Evolutionary conservation across 2,329 filamentous ascomycete species (phyloP).

Genomic region (Colletotrichum camelliae): DNA sequence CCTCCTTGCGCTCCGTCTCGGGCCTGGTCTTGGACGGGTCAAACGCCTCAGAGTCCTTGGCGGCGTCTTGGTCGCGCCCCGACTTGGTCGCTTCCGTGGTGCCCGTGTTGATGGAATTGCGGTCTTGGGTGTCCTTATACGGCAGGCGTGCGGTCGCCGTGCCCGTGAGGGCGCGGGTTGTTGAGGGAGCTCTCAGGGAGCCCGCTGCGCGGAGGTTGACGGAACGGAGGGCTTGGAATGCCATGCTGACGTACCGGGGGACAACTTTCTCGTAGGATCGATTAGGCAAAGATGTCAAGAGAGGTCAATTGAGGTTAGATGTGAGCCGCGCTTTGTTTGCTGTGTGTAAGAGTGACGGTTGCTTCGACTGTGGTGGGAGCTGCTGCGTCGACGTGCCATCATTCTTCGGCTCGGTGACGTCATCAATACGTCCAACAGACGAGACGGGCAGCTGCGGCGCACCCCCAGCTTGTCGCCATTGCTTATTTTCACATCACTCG

Average conservation of each 20-base stretch:
- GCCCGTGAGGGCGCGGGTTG: conserved; percentile 37
- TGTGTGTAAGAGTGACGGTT: neutral
- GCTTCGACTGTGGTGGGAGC: neutral
- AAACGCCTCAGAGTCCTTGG: conserved; percentile 67
- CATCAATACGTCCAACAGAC: conserved; percentile 7
- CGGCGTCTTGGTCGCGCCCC: conserved; percentile 65
- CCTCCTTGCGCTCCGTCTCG: conserved; percentile 57
- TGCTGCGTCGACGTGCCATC: neutral
- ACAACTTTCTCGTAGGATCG: neutral
- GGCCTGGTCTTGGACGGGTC: conserved; percentile 72
- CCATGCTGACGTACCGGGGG: conserved; percentile 2
- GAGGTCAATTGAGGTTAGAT: neutral
- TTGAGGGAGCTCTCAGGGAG: neutral
- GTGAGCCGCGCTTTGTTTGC: neutral
- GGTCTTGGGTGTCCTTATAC: conserved; percentile 61
- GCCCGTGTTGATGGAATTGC: conserved; percentile 68
- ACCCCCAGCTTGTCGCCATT: neutral
- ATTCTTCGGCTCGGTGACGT: neutral
- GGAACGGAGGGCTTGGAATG: conserved; percentile 1
- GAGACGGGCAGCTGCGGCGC: neutral
- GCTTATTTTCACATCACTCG: neutral
- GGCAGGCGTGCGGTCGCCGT: conserved; percentile 31
- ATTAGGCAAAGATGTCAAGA: neutral
- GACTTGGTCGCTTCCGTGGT: conserved; percentile 72
- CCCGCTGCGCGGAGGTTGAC: neutral